Evolutionary conservation across 2,329 filamentous ascomycete species (phyloP).

Genomic region (Nigrospora oryzae): DNA sequence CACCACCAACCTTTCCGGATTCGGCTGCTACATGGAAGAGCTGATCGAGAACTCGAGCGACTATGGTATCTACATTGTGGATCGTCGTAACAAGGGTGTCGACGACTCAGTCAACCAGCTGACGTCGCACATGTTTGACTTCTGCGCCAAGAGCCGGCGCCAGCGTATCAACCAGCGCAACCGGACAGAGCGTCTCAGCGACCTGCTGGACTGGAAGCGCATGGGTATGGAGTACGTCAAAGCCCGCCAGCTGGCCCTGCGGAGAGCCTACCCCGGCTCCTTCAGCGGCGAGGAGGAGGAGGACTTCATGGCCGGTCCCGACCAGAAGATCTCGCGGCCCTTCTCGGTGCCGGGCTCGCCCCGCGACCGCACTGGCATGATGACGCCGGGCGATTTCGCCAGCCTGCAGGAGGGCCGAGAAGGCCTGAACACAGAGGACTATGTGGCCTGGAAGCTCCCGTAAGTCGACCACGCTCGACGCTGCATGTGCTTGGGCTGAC

Average conservation of each 20-base stretch:
- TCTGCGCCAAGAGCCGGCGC: slow-evolving; percentile 83
- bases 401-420: slow-evolving; percentile 92
- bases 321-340: slow-evolving; percentile 90
- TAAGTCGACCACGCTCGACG: slow-evolving; percentile 47
- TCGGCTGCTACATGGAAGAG: slow-evolving; percentile 99
- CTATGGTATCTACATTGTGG: slow-evolving; percentile 98
- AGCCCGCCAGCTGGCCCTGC: slow-evolving; percentile 82
- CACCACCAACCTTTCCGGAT: slow-evolving; percentile 94
- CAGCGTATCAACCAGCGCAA: slow-evolving; percentile 99
- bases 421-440: slow-evolving; percentile 90
- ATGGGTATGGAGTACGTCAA: slow-evolving; percentile 99
- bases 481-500: slow-evolving; percentile 16
- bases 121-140: slow-evolving; percentile 87
- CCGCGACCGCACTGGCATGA: slow-evolving; percentile 86
- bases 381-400: slow-evolving; percentile 97
- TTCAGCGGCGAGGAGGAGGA: slow-evolving; percentile 77
- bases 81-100: slow-evolving; percentile 87
- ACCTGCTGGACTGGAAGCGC: slow-evolving; percentile 95
- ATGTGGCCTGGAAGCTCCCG: slow-evolving; percentile 96
- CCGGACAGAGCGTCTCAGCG: slow-evolving; percentile 87
- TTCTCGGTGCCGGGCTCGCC: slow-evolving; percentile 92
- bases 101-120: slow-evolving; percentile 97
- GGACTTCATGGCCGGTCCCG: slow-evolving; percentile 84
- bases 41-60: slow-evolving; percentile 96
- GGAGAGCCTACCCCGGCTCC: slow-evolving; percentile 82